These are phyloP conservation scores for Bonia amplexicaulis DNA, from an alignment of 176 grass and related monocot genomes.

Conservation along the genomic window DNA sequence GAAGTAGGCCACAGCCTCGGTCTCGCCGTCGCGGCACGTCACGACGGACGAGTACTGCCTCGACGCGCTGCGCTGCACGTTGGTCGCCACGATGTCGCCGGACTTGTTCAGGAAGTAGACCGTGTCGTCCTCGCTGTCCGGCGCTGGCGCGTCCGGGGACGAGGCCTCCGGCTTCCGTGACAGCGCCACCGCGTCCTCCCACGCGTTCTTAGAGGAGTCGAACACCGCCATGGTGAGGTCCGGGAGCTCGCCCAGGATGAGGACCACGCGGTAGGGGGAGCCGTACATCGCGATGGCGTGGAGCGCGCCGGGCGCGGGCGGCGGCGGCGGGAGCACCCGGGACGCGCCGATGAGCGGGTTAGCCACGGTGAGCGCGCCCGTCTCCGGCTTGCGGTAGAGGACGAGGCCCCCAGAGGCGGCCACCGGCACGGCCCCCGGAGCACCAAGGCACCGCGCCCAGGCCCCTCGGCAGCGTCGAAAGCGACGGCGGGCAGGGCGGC, in stretches of 20 bases:
- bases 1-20: constrained; percentile 56
- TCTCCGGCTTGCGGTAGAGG: constrained; percentile 42
- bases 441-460: constrained; percentile 33
- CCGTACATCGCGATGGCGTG: constrained; percentile 66
- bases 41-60: constrained; percentile 66
- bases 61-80: constrained; percentile 58
- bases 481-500: constrained; percentile 13
- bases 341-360: constrained; percentile 75
- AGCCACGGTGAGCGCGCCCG: constrained; percentile 44
- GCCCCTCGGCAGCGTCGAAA: constrained; percentile 35
- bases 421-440: constrained; percentile 47
- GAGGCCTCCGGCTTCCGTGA: constrained; percentile 29
- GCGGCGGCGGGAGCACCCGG: constrained; percentile 44
- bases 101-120: constrained; percentile 87
- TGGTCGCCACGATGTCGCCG: constrained; percentile 67
- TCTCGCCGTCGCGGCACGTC: constrained; percentile 12
- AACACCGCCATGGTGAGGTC: constrained; percentile 50
- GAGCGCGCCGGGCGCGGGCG: constrained; percentile 5
- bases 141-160: neutral
- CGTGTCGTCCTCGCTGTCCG: constrained; percentile 21
- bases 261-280: constrained; percentile 45
- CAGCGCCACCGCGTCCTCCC: constrained; percentile 43
- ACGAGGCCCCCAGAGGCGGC: constrained; percentile 60
- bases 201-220: constrained; percentile 44
- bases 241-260: constrained; percentile 55